phyloP scores from a whole-genome alignment of 1,139 yeast genomes.

The Lodderomyces theae region DNA sequence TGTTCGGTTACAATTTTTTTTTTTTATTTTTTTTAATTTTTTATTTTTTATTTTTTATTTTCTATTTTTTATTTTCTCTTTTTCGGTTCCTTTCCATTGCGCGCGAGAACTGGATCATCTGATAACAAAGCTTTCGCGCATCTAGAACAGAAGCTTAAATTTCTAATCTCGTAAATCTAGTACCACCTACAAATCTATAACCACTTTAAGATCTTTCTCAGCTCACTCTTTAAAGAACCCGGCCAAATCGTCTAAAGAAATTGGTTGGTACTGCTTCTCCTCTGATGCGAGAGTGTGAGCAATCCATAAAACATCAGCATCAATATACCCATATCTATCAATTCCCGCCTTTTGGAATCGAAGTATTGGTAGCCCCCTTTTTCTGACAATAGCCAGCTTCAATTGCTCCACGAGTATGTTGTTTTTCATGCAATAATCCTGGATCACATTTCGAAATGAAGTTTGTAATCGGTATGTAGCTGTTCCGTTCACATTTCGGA shows the following conservation, averaged over 20 bases:
- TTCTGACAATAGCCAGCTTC: constrained; percentile 19
- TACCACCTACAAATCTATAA: too few relatives aligned
- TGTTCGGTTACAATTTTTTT: too few relatives aligned
- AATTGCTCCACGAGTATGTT: constrained; percentile 22
- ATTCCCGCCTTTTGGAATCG: constrained; percentile 8
- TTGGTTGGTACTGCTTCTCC: constrained; percentile 21
- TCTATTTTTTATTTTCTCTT: too few relatives aligned
- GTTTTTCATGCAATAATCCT: constrained; percentile 26
- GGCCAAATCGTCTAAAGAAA: constrained; percentile 15
- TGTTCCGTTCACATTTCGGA: constrained; percentile 29
- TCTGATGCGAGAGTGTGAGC: constrained; percentile 13
- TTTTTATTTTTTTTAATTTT: too few relatives aligned
- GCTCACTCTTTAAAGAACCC: neutral
- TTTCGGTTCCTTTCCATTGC: too few relatives aligned
- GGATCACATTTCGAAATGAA: constrained; percentile 40
- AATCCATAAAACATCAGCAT: constrained; percentile 37
- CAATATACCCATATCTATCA: constrained; percentile 22
- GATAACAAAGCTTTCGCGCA: too few relatives aligned
- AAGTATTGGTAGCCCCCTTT: constrained; percentile 27
- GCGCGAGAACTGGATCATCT: too few relatives aligned
- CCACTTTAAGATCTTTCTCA: too few relatives aligned
- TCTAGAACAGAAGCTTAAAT: too few relatives aligned
- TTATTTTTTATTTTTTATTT: too few relatives aligned
- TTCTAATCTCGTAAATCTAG: too few relatives aligned
- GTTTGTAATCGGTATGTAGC: constrained; percentile 31